Evolutionary conservation across 148 eudicot genomes (phyloP).

Genomic region (Rhododendron molle): DNA sequence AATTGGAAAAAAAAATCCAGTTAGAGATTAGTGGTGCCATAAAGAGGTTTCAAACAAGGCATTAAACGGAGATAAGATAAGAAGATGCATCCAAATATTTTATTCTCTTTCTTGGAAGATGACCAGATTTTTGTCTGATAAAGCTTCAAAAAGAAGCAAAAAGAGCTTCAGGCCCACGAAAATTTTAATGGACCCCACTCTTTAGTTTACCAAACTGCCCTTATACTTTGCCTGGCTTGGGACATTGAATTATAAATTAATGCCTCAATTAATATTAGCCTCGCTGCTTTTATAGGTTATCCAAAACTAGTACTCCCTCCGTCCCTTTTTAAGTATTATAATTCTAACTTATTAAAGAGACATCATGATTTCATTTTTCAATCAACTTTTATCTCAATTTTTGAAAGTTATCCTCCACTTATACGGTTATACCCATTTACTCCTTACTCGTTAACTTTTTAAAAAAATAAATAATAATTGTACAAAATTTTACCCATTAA

Average conservation of each 20-base stretch:
- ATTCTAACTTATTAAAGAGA: too few relatives aligned
- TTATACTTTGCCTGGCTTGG: constrained; percentile 25
- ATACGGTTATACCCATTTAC: too few relatives aligned
- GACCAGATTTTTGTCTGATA: constrained; percentile 15
- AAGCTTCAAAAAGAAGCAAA: constrained; percentile 19
- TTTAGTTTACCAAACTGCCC: constrained; percentile 18
- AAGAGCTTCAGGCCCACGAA: constrained; percentile 15
- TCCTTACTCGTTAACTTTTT: too few relatives aligned
- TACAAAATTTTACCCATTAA: too few relatives aligned
- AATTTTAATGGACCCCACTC: not conserved
- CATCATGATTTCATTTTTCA: too few relatives aligned
- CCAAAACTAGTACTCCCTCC: not conserved
- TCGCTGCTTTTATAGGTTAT: not conserved
- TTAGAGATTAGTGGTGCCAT: not conserved
- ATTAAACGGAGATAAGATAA: not conserved
- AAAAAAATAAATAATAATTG: too few relatives aligned
- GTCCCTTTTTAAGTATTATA: too few relatives aligned
- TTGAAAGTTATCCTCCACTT: too few relatives aligned
- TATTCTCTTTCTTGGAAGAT: not conserved
- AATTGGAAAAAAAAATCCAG: not conserved
- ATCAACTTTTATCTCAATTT: too few relatives aligned
- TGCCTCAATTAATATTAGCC: not conserved
- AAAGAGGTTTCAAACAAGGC: not conserved
- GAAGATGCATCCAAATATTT: not conserved
- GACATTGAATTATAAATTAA: constrained; percentile 9